Base-by-base conservation (phyloP, 2,329 filamentous ascomycete species). In the Diaporthe ampelina region DNA sequence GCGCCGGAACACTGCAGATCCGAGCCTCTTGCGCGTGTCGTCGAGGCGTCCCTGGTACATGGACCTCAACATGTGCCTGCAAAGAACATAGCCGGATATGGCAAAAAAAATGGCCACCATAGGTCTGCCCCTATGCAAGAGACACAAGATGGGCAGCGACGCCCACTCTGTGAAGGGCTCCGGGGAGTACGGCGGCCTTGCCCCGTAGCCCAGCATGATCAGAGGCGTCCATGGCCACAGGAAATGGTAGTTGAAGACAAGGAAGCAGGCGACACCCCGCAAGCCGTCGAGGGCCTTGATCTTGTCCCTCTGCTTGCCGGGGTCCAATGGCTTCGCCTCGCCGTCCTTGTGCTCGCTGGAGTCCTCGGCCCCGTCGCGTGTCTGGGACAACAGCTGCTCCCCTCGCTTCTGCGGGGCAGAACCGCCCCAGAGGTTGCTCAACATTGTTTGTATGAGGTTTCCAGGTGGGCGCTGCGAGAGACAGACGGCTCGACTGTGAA, bases 41-140 rank as follows among this genome's bases (percentile, higher is more conserved):
- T 83, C 82, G 15, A 82, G 73, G 24, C 82, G 80, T 2, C 80
- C 81, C 71, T 84, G 80, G 50, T 83, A 81, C 0, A 85, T 84
- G 7, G 81, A 75, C n/a, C 81, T 76, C 17, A 85, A 72, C 26
- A 85, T 82, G 70, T 84, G 83, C 8, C 83, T 80, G 29, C 81
- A 84, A 45, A 85, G 79, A 35, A 85, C 84, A 67, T 85, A 85
- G n/a, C 84, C 84, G 0, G 84, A 85, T 37, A 85, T 84, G 77
- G 83, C 83, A 67, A 85, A 85, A 79, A 85, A 85, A 52, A 85
- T 83, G 70, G 83, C 82, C 7, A 85, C 83, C 83, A 85, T 85
- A 15, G 83, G 80, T 7, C 82, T 80, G 4, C 84, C 84, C 52
- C 83, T 82, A 70, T 85, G 82, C 75, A 84, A 63, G 4, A 85